Base-by-base conservation (phyloP, 495 filamentous ascomycete species). In the Rusavskia elegans region DNA sequence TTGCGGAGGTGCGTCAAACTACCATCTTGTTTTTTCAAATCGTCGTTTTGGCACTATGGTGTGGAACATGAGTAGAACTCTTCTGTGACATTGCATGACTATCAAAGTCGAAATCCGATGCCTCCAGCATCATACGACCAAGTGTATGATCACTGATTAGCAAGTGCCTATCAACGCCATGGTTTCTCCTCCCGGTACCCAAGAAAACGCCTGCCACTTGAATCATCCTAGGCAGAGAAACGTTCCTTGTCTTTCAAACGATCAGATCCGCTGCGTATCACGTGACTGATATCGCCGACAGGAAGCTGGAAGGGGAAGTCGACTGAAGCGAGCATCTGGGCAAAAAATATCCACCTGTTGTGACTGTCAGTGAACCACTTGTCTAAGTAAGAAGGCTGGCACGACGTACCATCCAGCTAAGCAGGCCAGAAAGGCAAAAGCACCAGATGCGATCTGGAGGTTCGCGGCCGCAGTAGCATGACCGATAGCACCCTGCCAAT, bases 241-340 rank as follows among this genome's bases (percentile, higher is more conserved):
- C 51, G 35, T 36, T 58, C 53, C 42, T 55, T 54, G 35, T 54
- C 48, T 45, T 53, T 40, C 25, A 45, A 19, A 11, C 56, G 30
- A 25, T 36, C 21, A n/a, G 17, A 23, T 41, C 35, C 36, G n/a
- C 52, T 40, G 46, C 51, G 53, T 39, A 62, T 62, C 35, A 62
- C 41, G 37, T 59, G 59, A 27, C 54, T 57, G 16, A 80, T 63
- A 54, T 79, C 76, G 32, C 73, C 73, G 20, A 79, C 68, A 16
- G 76, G 77, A 16, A 81, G 55, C 51, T 70, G 63, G 53, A 77
- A 69, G 2, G 76, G 76, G 55, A 80, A 77, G 53, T 80, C 77
- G 27, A 80, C 59, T 10, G 71, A 65, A 2, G 66, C 73, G 6
- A 81, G 64, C 71, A 81, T 68, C 50, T 75, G 70, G 7, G 73